Evolutionary conservation across 345 rosid genomes (phyloP).

Genomic region (Heritiera fomes): DNA sequence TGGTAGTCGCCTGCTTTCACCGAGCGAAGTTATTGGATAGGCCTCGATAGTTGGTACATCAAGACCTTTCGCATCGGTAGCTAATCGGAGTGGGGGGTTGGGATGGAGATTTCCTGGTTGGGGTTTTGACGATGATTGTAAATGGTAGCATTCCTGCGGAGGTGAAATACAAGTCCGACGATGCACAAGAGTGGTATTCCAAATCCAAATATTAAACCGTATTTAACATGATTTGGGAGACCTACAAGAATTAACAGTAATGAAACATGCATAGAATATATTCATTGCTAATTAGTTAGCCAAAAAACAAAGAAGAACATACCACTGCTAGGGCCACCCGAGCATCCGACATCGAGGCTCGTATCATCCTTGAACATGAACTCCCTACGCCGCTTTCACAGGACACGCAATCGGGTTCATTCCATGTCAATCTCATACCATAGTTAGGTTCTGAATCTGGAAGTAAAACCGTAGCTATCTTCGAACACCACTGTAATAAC

Average conservation of each 20-base stretch:
- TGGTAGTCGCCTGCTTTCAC: background rate
- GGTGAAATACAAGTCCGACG: too few relatives aligned
- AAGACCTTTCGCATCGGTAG: background rate
- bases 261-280: too few relatives aligned
- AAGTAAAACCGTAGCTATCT: constrained; percentile 10
- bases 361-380: constrained; percentile 20
- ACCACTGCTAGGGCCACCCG: constrained; percentile 8
- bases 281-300: too few relatives aligned
- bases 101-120: too few relatives aligned
- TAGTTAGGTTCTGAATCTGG: constrained; percentile 5
- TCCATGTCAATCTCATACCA: constrained; percentile 26
- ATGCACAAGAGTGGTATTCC: too few relatives aligned
- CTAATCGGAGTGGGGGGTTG: too few relatives aligned
- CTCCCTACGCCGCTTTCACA: constrained; percentile 22
- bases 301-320: background rate
- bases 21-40: constrained; percentile 1
- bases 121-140: too few relatives aligned
- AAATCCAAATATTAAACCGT: too few relatives aligned
- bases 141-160: too few relatives aligned
- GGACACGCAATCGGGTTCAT: constrained; percentile 13
- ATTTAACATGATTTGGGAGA: too few relatives aligned
- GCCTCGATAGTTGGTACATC: constrained; percentile 4
- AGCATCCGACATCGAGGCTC: constrained; percentile 19
- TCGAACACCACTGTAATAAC: constrained; percentile 1
- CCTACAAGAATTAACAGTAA: too few relatives aligned